A percentile compares a stretch with the other conserved stretches of the same genome.
phyloP scores from a whole-genome alignment of 1,284 basidiomycete genomes.

The Ceratobasidium sp. region DNA sequence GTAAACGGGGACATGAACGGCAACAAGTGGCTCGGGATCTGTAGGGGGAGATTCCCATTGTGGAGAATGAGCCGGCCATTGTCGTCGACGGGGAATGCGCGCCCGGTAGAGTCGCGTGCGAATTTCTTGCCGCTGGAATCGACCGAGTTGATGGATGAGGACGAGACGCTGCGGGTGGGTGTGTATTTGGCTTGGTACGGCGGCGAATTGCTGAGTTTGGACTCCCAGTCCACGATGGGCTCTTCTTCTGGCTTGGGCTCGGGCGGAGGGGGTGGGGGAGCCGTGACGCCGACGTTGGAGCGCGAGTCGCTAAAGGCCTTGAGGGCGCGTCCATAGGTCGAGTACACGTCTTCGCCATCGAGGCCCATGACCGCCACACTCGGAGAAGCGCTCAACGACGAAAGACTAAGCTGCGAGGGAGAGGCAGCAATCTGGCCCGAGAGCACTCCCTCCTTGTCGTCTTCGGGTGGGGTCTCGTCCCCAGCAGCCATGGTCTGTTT shows the following conservation, averaged over 20 bases:
- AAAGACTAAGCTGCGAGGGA: slow-evolving; percentile 14
- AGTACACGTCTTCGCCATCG: neutral
- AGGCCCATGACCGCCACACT: slow-evolving; percentile 17
- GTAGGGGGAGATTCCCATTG: neutral
- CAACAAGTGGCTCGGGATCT: slow-evolving; percentile 11
- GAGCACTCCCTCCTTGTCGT: neutral
- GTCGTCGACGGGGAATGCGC: neutral
- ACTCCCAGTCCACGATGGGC: neutral
- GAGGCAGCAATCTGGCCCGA: neutral
- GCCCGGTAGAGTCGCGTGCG: neutral
- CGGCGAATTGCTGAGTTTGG: neutral
- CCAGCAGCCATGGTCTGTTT: neutral
- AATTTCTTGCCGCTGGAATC: neutral
- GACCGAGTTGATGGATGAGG: neutral
- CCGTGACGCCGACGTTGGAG: neutral
- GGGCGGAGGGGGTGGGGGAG: neutral
- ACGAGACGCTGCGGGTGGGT: neutral
- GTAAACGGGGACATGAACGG: slow-evolving; percentile 18
- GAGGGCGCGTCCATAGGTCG: neutral
- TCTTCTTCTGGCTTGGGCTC: neutral
- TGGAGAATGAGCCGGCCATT: neutral
- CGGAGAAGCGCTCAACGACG: slow-evolving; percentile 24
- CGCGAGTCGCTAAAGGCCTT: neutral
- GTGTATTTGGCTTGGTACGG: neutral
- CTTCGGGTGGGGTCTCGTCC: neutral